phyloP scores from a whole-genome alignment of 805 yeast species.

The Nakazawaea laoshanensis region DNA sequence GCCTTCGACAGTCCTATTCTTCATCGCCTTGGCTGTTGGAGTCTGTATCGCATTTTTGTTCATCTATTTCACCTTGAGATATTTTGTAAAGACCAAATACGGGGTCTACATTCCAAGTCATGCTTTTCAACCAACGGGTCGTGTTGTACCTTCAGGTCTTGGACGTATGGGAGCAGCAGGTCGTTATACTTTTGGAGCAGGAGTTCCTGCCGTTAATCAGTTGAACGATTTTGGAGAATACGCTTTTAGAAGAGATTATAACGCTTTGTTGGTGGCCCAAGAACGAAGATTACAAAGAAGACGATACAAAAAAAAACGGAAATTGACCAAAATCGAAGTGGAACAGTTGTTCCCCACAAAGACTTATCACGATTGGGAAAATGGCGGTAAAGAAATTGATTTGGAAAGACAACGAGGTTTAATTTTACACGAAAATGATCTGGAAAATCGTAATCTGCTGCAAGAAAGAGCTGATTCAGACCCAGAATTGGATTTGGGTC shows the following conservation, averaged over 20 bases:
- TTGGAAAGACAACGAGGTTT: conserved; percentile 30
- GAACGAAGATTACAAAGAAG: conserved; percentile 25
- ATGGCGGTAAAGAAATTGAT: conserved; percentile 51
- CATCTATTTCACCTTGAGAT: conserved; percentile 51
- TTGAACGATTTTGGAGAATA: conserved; percentile 12
- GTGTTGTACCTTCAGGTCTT: background rate
- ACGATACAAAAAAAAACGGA: conserved; percentile 38
- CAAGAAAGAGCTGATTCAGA: background rate
- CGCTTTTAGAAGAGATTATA: conserved; percentile 19
- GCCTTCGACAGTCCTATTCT: conserved; percentile 58
- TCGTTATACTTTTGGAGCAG: conserved; percentile 8
- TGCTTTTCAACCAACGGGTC: background rate
- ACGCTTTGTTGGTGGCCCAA: conserved; percentile 9
- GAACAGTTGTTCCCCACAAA: conserved; percentile 50
- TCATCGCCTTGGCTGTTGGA: conserved; percentile 56
- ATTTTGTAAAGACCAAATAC: conserved; percentile 46
- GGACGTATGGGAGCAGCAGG: conserved; percentile 8
- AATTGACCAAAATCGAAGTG: conserved; percentile 48
- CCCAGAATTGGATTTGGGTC: background rate
- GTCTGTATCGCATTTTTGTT: conserved; percentile 47
- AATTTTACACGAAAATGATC: conserved; percentile 26
- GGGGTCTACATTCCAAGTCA: conserved; percentile 38
- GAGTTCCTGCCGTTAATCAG: background rate
- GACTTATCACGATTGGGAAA: conserved; percentile 51
- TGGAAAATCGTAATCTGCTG: conserved; percentile 21